These are phyloP conservation scores for Grammothele lineata DNA, from an alignment of 768 basidiomycete genomes.

Conservation along the genomic window DNA sequence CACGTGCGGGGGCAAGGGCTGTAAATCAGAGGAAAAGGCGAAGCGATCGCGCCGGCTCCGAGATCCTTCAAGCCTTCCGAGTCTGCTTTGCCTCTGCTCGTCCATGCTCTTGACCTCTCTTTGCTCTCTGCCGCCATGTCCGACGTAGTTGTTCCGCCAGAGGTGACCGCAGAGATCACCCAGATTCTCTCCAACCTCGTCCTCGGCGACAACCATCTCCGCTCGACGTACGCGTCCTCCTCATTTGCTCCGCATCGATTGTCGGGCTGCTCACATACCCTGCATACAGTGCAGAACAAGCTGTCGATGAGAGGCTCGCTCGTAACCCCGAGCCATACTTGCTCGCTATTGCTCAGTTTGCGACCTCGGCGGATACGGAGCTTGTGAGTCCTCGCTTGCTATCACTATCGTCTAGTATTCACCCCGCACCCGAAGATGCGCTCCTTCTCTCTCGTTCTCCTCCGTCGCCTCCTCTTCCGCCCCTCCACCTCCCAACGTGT, in stretches of 20 bases:
- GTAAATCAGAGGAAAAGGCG: too few relatives aligned
- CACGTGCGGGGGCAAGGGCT: too few relatives aligned
- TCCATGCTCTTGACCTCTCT: too few relatives aligned
- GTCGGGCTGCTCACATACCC: not conserved
- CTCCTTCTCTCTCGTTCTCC: slow-evolving; percentile 76
- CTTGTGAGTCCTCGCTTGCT: slow-evolving; percentile 73
- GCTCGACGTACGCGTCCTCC: slow-evolving; percentile 47
- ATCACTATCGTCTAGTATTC: not conserved
- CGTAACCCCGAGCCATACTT: slow-evolving; percentile 78
- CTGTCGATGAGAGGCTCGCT: slow-evolving; percentile 74
- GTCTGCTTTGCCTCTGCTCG: too few relatives aligned
- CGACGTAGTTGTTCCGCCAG: slow-evolving; percentile 43
- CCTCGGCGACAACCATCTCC: slow-evolving; percentile 78
- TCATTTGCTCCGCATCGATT: not conserved
- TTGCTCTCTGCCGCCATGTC: slow-evolving; percentile 8
- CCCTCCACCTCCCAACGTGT: slow-evolving; percentile 28
- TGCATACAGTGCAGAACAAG: slow-evolving; percentile 63
- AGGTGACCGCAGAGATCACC: slow-evolving; percentile 72
- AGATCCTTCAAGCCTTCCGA: too few relatives aligned
- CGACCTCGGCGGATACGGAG: slow-evolving; percentile 72
- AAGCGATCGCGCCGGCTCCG: too few relatives aligned
- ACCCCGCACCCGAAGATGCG: slow-evolving; percentile 54
- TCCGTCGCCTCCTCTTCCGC: slow-evolving; percentile 76
- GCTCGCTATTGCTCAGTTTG: slow-evolving; percentile 75
- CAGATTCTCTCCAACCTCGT: slow-evolving; percentile 85